These are phyloP conservation scores for Prunus campanulata DNA, from an alignment of 306 rosid species.

Conservation along the genomic window DNA sequence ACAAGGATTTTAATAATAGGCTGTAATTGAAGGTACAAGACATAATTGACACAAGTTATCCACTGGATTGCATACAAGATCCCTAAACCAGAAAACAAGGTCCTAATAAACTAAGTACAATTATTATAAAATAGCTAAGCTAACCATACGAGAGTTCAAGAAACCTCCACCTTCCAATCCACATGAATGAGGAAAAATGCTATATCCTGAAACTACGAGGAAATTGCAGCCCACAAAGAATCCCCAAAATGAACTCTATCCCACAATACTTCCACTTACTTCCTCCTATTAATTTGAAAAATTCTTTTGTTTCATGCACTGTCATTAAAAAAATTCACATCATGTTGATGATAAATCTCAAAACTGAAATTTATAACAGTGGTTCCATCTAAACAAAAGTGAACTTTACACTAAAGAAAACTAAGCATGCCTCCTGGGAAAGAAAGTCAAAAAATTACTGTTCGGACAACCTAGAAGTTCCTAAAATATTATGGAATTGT, in stretches of 20 bases:
- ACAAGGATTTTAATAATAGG: not conserved
- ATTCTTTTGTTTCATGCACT: not conserved
- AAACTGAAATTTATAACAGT: not conserved
- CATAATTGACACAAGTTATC: not conserved
- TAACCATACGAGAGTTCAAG: not conserved
- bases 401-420: not conserved
- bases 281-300: not conserved
- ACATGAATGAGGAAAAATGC: not conserved
- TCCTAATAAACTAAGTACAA: not conserved
- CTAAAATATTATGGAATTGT: not conserved
- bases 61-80: not conserved
- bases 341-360: not conserved
- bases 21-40: not conserved
- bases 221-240: not conserved
- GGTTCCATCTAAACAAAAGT: not conserved
- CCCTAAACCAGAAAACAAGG: not conserved
- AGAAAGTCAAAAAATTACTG: not conserved
- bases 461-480: not conserved
- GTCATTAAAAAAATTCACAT: not conserved
- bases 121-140: not conserved
- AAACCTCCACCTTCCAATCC: not conserved
- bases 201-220: not conserved
- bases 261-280: not conserved
- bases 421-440: not conserved
- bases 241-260: not conserved